A percentile compares a stretch with the other conserved stretches of the same genome.
These are phyloP conservation scores for Sporothrix brunneoviolacea DNA, from an alignment of 2,329 filamentous ascomycete species.

Conservation along the genomic window DNA sequence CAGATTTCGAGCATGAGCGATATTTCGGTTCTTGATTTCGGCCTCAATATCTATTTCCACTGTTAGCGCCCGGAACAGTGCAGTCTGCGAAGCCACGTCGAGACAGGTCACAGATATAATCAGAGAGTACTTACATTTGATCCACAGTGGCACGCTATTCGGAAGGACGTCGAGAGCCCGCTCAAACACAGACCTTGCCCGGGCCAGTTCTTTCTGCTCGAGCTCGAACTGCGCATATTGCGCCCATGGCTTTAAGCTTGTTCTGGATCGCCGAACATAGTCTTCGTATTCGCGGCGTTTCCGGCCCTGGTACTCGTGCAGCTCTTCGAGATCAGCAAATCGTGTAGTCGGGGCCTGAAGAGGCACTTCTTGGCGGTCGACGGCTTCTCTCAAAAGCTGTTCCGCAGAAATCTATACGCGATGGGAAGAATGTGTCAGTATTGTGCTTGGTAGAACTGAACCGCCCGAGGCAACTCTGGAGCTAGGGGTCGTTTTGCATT, in stretches of 20 bases:
- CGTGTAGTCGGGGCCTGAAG: slow-evolving; percentile 88
- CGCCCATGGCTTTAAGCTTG: slow-evolving; percentile 99
- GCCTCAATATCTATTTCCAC: slow-evolving; percentile 64
- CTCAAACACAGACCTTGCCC: slow-evolving; percentile 90
- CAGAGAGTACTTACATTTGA: slow-evolving; percentile 33
- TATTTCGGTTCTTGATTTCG: slow-evolving; percentile 92
- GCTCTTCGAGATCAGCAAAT: slow-evolving; percentile 93
- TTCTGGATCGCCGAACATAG: slow-evolving; percentile 88
- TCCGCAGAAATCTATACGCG: slow-evolving; percentile 82
- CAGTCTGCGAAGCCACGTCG: slow-evolving; percentile 36
- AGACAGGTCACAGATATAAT: not conserved
- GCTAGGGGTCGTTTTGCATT: not conserved
- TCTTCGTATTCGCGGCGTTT: slow-evolving; percentile 97
- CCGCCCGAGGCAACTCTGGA: no score
- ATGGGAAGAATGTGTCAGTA: not conserved
- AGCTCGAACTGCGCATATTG: slow-evolving; percentile 96
- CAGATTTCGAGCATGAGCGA: slow-evolving; percentile 92
- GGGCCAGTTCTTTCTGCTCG: slow-evolving; percentile 93
- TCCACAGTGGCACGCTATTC: slow-evolving; percentile 81
- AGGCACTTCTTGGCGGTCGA: slow-evolving; percentile 86
- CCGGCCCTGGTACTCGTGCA: slow-evolving; percentile 93
- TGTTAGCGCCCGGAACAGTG: not conserved
- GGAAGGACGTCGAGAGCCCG: slow-evolving; percentile 86
- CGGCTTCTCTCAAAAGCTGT: slow-evolving; percentile 92
- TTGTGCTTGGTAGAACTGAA: no score